These are phyloP conservation scores for Cystofilobasidium capitatum DNA, from an alignment of 768 basidiomycete genomes.

Conservation along the genomic window DNA sequence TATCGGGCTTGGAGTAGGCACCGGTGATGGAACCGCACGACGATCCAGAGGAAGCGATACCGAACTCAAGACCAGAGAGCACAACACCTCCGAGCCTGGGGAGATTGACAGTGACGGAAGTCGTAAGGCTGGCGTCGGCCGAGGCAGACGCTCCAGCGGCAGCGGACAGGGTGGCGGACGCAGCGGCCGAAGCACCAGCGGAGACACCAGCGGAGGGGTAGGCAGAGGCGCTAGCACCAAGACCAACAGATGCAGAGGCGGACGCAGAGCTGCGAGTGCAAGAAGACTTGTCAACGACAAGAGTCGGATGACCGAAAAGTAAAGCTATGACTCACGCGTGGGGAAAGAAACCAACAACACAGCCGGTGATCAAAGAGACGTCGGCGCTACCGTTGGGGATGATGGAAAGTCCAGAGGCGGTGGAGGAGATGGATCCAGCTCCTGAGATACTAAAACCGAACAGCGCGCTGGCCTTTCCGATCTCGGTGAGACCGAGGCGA, in stretches of 20 bases:
- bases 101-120: background rate
- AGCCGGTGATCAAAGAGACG: background rate
- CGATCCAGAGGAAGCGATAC: background rate
- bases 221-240: background rate
- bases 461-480: background rate
- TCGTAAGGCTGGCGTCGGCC: background rate
- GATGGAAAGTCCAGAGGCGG: background rate
- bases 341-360: background rate
- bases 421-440: background rate
- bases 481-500: background rate
- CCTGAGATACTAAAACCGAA: background rate
- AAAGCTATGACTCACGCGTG: background rate
- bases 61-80: slow-evolving; percentile 17
- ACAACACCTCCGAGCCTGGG: background rate
- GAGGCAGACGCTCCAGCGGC: too few relatives aligned
- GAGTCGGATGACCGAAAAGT: too few relatives aligned
- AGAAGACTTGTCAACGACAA: too few relatives aligned
- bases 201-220: background rate
- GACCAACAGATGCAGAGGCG: too few relatives aligned
- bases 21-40: background rate
- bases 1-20: background rate
- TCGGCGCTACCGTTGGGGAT: background rate
- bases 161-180: too few relatives aligned
- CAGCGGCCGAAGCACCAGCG: background rate
- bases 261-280: background rate